These are phyloP conservation scores for Candolleomyces aberdarensis DNA, from an alignment of 768 basidiomycete species.

Conservation along the genomic window DNA sequence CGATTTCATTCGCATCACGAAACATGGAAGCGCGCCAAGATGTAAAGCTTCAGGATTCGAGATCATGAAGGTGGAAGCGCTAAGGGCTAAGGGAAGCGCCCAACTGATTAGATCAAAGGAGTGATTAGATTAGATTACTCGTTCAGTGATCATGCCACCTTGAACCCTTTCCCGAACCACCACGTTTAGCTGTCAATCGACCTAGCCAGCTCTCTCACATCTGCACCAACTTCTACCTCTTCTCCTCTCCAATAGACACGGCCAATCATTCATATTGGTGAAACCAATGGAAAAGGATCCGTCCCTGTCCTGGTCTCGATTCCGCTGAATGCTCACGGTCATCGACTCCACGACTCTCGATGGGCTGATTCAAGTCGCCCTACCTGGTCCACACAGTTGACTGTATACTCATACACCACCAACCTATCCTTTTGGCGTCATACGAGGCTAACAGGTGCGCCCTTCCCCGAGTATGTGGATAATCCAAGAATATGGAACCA, in stretches of 20 bases:
- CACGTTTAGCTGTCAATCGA: conserved; percentile 55
- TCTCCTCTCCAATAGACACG: conserved; percentile 59
- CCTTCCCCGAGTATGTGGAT: conserved; percentile 40
- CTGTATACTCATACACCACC: conserved; percentile 65
- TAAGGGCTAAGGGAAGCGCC: no score
- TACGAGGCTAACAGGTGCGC: conserved; percentile 45
- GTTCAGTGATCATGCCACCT: no score
- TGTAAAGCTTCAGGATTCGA: no score
- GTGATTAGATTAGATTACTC: no score
- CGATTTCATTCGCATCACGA: no score
- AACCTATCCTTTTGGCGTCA: conserved; percentile 41
- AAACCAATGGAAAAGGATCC: conserved; percentile 97
- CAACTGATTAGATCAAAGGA: no score
- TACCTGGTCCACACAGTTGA: conserved; percentile 81
- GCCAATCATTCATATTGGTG: conserved; percentile 88
- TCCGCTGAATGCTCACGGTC: conserved; percentile 25
- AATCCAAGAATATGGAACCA: conserved; percentile 40
- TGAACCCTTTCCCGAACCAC: not conserved
- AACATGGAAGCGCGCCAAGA: no score
- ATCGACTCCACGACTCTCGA: conserved; percentile 45
- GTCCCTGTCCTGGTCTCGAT: conserved; percentile 78
- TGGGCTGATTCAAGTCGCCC: conserved; percentile 91
- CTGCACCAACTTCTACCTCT: conserved; percentile 46
- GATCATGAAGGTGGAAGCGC: no score
- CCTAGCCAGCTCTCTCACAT: conserved; percentile 57